These are phyloP conservation scores for Mycosphaerella sp. DNA, from an alignment of 2,329 filamentous ascomycete species.

Conservation along the genomic window DNA sequence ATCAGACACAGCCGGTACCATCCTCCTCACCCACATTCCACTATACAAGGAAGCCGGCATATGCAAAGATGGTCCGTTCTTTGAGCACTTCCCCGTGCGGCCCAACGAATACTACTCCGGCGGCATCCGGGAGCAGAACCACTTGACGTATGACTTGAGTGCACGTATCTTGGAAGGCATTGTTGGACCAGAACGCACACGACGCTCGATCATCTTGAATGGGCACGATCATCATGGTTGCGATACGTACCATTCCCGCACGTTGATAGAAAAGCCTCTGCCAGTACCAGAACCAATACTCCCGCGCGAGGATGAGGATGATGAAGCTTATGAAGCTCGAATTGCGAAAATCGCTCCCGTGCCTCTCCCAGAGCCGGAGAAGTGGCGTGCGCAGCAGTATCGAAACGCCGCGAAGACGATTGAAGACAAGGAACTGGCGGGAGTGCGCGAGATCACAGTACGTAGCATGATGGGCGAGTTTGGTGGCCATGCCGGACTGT, in stretches of 20 bases:
- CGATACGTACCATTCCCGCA: constrained; percentile 63
- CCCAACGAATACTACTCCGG: constrained; percentile 46
- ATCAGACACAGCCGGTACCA: constrained; percentile 55
- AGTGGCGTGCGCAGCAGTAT: constrained; percentile 22
- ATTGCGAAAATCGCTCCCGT: not conserved
- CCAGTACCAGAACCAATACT: not conserved
- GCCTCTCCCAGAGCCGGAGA: constrained; percentile 3
- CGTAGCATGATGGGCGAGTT: constrained; percentile 98
- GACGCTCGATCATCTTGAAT: constrained; percentile 74
- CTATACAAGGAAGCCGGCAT: constrained; percentile 75
- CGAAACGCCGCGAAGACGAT: constrained; percentile 10
- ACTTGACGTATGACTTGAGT: constrained; percentile 67
- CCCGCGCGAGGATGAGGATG: not conserved
- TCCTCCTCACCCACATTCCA: constrained; percentile 88
- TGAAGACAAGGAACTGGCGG: constrained; percentile 38
- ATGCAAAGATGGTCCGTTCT: constrained; percentile 78
- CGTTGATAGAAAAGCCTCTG: not conserved
- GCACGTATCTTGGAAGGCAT: constrained; percentile 71
- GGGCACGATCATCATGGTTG: constrained; percentile 96
- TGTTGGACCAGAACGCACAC: constrained; percentile 66
- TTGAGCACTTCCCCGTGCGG: constrained; percentile 61
- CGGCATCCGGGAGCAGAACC: constrained; percentile 87
- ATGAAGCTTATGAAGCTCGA: not conserved
- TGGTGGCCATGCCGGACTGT: constrained; percentile 80
- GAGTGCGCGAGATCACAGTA: constrained; percentile 82